Evolutionary conservation across 352 stramenopile genomes (phyloP), one percentile per base, ranked within the genome.

Genomic region (Pythium rhizo-oryzae): DNA sequence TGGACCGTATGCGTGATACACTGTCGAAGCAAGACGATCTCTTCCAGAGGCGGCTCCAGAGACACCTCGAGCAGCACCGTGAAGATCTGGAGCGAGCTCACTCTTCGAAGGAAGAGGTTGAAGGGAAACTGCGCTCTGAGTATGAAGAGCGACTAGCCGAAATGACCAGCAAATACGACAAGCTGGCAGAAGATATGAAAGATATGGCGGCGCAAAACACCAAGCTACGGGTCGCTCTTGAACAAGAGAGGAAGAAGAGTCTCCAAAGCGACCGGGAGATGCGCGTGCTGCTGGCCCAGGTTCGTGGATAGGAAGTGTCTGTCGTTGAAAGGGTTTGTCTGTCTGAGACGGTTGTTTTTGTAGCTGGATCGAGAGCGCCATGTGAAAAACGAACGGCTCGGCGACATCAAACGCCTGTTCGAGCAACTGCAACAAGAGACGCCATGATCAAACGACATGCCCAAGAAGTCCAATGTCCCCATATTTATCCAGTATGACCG

Each of bases 331-430:
- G n/a, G n/a, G n/a, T n/a, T n/a, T n/a, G n/a, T n/a, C n/a, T n/a
- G n/a, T n/a, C n/a, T n/a, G n/a, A n/a, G n/a, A n/a, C n/a, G n/a
- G n/a, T n/a, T 25, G 18, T 53, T 25, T 9, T 16, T 25, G 28
- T 49, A 90, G 76, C 83, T 92, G 62, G 82, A 92, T 62, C 82
- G 75, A 19, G 84, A 92, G 55, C 79, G 84, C 2, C 79, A 91
- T 58, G 44, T 81, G 4, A 91, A 92, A 72, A 87, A 90, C 50
- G 70, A 90, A 30, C 87, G 81, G 37, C 62, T 91, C n/a, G 74
- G 76, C 24, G 82, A 92, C 35, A 91, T 92, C 73, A 89, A 91
- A 67, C 85, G 81, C 41, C 70, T 93, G 16, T 93, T 93, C 54
- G 83, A 92, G 33, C 80, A 91, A 65, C 62, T 93, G 54, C 83